Conservation (phyloP, 75 land plant genomes). For the Adiantum capillusveneris region DNA sequence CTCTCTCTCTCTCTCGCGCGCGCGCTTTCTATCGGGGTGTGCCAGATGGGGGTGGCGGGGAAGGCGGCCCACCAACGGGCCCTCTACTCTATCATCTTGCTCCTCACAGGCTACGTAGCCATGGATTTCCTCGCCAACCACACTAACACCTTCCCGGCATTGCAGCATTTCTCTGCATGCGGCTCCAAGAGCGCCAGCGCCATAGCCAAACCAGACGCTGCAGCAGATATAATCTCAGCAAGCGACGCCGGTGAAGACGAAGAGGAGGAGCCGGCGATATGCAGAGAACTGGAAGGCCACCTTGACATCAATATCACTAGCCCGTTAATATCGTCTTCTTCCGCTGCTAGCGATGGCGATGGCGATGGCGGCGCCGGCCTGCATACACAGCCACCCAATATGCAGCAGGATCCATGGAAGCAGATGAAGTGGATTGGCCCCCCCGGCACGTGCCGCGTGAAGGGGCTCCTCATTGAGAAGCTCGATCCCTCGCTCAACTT, state of each 20-base stretch:
- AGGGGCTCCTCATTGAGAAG: slow-evolving; percentile 25
- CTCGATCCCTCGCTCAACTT: slow-evolving; percentile 20
- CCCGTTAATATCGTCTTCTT: neutral
- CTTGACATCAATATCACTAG: neutral
- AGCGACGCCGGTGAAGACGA: too few relatives aligned
- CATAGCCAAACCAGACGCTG: too few relatives aligned
- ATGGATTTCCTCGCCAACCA: neutral
- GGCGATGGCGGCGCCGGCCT: neutral
- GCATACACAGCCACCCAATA: neutral
- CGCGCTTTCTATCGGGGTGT: too few relatives aligned
- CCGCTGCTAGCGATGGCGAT: neutral
- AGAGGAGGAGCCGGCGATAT: neutral
- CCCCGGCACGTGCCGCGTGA: slow-evolving; percentile 21
- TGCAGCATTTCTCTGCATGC: neutral
- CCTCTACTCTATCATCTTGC: neutral
- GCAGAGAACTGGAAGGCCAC: neutral
- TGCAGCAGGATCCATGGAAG: slow-evolving; percentile 15
- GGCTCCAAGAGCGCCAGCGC: too few relatives aligned
- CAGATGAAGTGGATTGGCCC: slow-evolving; percentile 35
- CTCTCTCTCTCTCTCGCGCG: too few relatives aligned
- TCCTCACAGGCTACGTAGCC: neutral
- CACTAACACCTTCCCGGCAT: neutral
- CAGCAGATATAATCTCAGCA: too few relatives aligned
- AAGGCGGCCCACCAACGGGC: neutral
- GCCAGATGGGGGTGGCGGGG: neutral